These are phyloP conservation scores for Arachis hypogaea DNA, from an alignment of 306 rosid species.

Conservation along the genomic window DNA sequence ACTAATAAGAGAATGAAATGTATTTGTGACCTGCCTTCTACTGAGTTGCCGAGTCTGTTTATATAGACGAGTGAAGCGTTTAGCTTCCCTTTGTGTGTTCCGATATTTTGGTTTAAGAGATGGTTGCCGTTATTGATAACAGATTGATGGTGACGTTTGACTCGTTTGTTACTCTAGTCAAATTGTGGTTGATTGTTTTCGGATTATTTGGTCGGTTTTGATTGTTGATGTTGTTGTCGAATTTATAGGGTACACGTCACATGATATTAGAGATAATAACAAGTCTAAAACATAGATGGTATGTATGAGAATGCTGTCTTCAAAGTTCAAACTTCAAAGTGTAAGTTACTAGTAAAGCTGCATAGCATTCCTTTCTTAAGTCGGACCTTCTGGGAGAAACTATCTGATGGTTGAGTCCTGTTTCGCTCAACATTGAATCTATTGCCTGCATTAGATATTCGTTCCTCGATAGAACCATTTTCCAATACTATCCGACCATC, in stretches of 20 bases:
- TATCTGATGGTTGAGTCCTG: conserved; percentile 55
- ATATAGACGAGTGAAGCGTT: too few species aligned
- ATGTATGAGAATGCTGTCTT: neutral
- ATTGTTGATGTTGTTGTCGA: too few species aligned
- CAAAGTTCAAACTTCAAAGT: neutral
- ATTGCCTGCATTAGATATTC: conserved; percentile 58
- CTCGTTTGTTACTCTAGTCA: too few species aligned
- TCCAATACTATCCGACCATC: conserved; percentile 70
- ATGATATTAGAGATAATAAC: neutral
- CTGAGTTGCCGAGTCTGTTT: too few species aligned
- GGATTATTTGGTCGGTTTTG: too few species aligned
- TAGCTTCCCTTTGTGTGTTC: too few species aligned
- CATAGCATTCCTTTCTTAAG: conserved; percentile 57
- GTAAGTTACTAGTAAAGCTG: conserved; percentile 59
- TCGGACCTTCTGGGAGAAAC: conserved; percentile 65
- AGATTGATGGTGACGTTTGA: too few species aligned
- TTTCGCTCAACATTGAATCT: conserved; percentile 56
- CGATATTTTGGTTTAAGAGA: too few species aligned
- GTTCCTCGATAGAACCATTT: conserved; percentile 52
- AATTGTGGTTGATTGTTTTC: too few species aligned
- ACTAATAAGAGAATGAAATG: too few species aligned
- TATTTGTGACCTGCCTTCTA: too few species aligned
- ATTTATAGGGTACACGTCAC: neutral
- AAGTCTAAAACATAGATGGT: neutral
- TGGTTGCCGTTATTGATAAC: too few species aligned